Conservation (phyloP, 2,329 filamentous ascomycete genomes). For the Trichoderma koningiopsis region DNA sequence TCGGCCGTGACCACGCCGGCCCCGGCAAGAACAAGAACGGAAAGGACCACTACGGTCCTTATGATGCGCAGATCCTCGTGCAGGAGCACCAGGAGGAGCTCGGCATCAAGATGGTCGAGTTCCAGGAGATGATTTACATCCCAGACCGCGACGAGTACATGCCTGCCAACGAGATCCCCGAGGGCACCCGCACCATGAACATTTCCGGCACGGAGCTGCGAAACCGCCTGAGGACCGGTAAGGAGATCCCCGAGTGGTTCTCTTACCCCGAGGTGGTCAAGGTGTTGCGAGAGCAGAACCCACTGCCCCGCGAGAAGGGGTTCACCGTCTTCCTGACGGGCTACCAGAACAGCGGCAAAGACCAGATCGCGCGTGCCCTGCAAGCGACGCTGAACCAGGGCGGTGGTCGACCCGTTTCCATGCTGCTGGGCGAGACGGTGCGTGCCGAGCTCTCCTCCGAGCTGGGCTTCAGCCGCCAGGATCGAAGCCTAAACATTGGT, state of each 20-base stretch:
- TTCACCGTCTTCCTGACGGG: slow-evolving; percentile 99
- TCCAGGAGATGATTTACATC: slow-evolving; percentile 99
- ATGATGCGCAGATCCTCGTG: slow-evolving; percentile 94
- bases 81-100: slow-evolving; percentile 97
- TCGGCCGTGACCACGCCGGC: slow-evolving; percentile 96
- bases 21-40: slow-evolving; percentile 98
- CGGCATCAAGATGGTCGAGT: slow-evolving; percentile 97
- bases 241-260: slow-evolving; percentile 98
- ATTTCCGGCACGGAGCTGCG: slow-evolving; percentile 91
- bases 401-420: slow-evolving; percentile 89
- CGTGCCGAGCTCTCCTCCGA: slow-evolving; percentile 90
- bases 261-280: slow-evolving; percentile 98
- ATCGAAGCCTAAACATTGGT: slow-evolving; percentile 91
- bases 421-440: slow-evolving; percentile 94
- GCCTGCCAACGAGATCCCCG: slow-evolving; percentile 84
- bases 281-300: slow-evolving; percentile 95
- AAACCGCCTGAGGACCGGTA: slow-evolving; percentile 83
- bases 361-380: slow-evolving; percentile 90
- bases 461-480: slow-evolving; percentile 90
- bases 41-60: slow-evolving; percentile 95
- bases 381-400: slow-evolving; percentile 98
- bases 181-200: slow-evolving; percentile 82
- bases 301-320: slow-evolving; percentile 84
- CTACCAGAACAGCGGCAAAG: slow-evolving; percentile 95
- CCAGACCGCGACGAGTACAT: slow-evolving; percentile 96